Conservation (phyloP, 345 rosid species). For the Trapa bicornis region DNA sequence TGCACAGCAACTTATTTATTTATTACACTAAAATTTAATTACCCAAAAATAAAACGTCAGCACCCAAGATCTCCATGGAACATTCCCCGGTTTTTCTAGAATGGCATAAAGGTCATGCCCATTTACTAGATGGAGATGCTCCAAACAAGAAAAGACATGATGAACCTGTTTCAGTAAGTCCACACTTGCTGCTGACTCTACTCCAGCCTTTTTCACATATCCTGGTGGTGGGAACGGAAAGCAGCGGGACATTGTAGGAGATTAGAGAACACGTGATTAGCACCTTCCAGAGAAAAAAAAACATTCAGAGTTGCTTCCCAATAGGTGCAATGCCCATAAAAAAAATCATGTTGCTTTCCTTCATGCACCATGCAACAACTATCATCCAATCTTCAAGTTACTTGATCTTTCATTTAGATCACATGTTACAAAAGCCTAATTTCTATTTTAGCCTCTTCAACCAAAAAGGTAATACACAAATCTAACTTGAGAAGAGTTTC, state of each 20-base stretch:
- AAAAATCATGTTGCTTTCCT: slow-evolving; percentile 39
- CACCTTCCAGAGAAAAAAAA: slow-evolving; percentile 17
- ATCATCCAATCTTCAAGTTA: slow-evolving; percentile 12
- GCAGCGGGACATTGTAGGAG: slow-evolving; percentile 93
- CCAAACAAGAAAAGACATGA: slow-evolving; percentile 8
- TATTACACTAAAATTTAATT: not conserved
- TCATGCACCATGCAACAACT: slow-evolving; percentile 56
- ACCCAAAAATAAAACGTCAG: not conserved
- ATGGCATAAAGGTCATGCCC: not conserved
- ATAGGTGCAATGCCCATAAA: slow-evolving; percentile 29
- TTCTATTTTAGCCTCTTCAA: slow-evolving; percentile 9
- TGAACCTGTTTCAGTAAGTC: slow-evolving; percentile 66
- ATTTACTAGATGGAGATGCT: slow-evolving; percentile 4
- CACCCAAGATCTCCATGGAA: not conserved
- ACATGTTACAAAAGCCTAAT: slow-evolving; percentile 6
- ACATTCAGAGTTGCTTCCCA: slow-evolving; percentile 26
- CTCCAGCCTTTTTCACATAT: slow-evolving; percentile 68
- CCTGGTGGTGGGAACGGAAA: slow-evolving; percentile 98
- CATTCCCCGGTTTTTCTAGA: not conserved
- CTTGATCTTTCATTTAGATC: slow-evolving; percentile 7
- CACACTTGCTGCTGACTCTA: slow-evolving; percentile 20
- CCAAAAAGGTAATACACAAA: slow-evolving; percentile 6
- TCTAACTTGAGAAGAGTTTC: slow-evolving; percentile 8
- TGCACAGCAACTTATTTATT: not conserved
- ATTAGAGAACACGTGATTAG: slow-evolving; percentile 13